Percentiles rank a stretch among this genome's conserved stretches.
Conservation (phyloP, 768 basidiomycete genomes). For the Xerocomellus dryophilus region DNA sequence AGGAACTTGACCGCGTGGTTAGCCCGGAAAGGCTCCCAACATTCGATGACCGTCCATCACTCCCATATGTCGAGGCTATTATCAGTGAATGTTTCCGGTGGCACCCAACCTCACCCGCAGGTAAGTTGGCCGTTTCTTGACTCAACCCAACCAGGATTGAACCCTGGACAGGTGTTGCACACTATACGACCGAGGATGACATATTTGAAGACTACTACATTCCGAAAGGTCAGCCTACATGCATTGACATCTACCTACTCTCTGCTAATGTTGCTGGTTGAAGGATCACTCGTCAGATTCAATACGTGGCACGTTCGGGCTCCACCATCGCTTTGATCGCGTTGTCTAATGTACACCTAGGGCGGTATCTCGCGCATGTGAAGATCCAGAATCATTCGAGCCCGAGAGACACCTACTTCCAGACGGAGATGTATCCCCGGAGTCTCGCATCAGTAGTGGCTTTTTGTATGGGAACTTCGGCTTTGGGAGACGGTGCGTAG, state of each 20-base stretch:
- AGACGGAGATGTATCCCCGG: neutral
- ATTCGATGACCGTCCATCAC: constrained; percentile 15
- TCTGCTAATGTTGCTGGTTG: neutral
- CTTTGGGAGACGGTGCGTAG: neutral
- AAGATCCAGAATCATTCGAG: neutral
- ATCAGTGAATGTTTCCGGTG: constrained; percentile 4
- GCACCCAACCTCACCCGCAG: constrained; percentile 2
- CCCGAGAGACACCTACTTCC: neutral
- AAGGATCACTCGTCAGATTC: neutral
- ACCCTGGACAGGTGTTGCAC: neutral
- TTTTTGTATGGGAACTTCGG: constrained; percentile 1
- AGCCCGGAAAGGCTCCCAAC: constrained; percentile 13
- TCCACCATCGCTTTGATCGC: neutral
- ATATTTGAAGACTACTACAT: constrained; percentile 1
- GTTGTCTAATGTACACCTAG: neutral
- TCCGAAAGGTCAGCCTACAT: neutral
- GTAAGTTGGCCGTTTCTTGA: neutral
- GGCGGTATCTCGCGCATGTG: neutral
- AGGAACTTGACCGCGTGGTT: constrained; percentile 14
- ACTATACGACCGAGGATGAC: constrained; percentile 4
- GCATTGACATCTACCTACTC: neutral
- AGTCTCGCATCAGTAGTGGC: neutral
- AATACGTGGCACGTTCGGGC: neutral
- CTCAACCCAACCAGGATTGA: neutral
- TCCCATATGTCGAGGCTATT: constrained; percentile 21